Conservation (phyloP, 768 basidiomycete genomes). For the Polyporus arcularius region DNA sequence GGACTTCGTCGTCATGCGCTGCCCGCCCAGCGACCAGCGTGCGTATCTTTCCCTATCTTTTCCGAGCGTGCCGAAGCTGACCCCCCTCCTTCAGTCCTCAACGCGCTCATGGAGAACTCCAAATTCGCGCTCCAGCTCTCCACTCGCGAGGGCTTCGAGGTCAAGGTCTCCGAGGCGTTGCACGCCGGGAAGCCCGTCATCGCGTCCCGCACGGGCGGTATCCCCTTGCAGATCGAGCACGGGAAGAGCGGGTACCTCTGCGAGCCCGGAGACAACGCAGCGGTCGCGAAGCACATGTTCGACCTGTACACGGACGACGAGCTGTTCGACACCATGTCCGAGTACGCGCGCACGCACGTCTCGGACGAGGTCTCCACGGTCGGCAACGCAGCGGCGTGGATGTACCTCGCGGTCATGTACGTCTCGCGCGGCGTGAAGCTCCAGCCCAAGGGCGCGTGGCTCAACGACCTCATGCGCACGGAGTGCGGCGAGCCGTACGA, state of each 20-base stretch:
- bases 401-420: constrained; percentile 81
- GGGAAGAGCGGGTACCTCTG: constrained; percentile 89
- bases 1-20: constrained; percentile 49
- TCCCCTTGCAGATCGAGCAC: constrained; percentile 87
- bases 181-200: constrained; percentile 88
- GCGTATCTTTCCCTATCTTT: constrained; percentile 30
- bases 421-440: constrained; percentile 68
- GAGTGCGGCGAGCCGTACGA: constrained; percentile 75
- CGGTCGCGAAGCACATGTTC: constrained; percentile 75
- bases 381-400: constrained; percentile 69
- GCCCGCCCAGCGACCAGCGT: constrained; percentile 86
- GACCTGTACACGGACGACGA: constrained; percentile 76
- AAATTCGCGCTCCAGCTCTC: constrained; percentile 91
- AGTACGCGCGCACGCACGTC: constrained; percentile 67
- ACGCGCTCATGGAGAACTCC: constrained; percentile 85
- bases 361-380: constrained; percentile 85
- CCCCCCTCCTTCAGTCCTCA: constrained; percentile 56
- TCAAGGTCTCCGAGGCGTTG: constrained; percentile 95
- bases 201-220: constrained; percentile 85
- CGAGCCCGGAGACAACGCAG: constrained; percentile 70
- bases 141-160: constrained; percentile 94
- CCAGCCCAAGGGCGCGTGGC: constrained; percentile 79
- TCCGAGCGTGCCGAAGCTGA: too few relatives aligned
- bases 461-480: constrained; percentile 77
- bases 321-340: constrained; percentile 45